Evolutionary conservation across 1,284 basidiomycete genomes (phyloP).

Genomic region (Trichosporon inkin): DNA sequence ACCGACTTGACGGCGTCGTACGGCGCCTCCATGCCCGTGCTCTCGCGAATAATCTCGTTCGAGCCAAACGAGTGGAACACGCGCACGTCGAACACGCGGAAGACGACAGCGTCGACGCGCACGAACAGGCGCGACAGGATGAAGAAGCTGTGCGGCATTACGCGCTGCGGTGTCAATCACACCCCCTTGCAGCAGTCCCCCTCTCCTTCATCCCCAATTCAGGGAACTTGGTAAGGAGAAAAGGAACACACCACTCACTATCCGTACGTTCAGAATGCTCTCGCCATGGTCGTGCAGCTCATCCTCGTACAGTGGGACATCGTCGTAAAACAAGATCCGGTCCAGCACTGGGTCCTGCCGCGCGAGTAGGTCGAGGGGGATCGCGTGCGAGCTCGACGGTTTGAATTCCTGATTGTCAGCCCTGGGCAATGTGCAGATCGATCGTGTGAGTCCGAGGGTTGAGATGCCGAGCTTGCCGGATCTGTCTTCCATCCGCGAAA

Average conservation of each 20-base stretch:
- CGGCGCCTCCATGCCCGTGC: constrained; percentile 80
- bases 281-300: constrained; percentile 92
- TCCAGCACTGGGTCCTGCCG: constrained; percentile 67
- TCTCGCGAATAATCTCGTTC: constrained; percentile 67
- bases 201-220: background rate
- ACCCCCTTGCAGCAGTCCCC: background rate
- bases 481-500: too few species aligned
- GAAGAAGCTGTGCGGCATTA: constrained; percentile 96
- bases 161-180: constrained; percentile 60
- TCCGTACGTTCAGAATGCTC: constrained; percentile 72
- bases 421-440: background rate
- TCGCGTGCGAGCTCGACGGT: constrained; percentile 58
- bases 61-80: constrained; percentile 75
- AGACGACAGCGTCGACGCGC: constrained; percentile 91
- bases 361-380: constrained; percentile 78
- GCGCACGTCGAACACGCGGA: constrained; percentile 83
- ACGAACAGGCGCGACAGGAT: constrained; percentile 88
- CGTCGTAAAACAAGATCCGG: constrained; percentile 83
- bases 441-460: background rate
- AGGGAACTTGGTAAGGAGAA: background rate
- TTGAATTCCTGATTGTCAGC: constrained; percentile 49
- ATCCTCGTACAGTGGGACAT: constrained; percentile 86
- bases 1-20: constrained; percentile 78
- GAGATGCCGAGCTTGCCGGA: too few species aligned
- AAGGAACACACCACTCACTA: constrained; percentile 69